A percentile compares a stretch with the other conserved stretches of the same genome.
Conservation (phyloP, 2,329 filamentous ascomycete genomes). For the Zelopaecilomyces penicillatus region DNA sequence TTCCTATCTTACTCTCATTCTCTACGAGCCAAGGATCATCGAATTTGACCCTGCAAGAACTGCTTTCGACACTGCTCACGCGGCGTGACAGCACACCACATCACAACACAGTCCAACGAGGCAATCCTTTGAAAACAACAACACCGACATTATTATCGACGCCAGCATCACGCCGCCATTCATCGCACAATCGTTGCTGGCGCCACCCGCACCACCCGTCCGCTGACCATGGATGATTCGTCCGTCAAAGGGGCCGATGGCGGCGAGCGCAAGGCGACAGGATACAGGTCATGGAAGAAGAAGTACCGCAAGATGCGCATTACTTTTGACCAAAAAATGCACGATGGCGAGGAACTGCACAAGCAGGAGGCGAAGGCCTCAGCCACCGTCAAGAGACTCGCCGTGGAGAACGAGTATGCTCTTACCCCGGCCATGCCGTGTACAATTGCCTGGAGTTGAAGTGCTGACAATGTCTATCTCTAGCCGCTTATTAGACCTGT, state of each 20-base stretch:
- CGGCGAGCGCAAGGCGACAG: slow-evolving; percentile 34
- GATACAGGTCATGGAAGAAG: slow-evolving; percentile 72
- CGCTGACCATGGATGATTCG: slow-evolving; percentile 22
- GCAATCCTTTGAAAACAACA: neutral
- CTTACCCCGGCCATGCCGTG: slow-evolving; percentile 1
- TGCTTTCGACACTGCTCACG: no score
- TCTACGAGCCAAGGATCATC: no score
- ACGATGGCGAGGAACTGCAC: slow-evolving; percentile 74
- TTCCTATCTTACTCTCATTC: no score
- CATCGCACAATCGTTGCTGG: slow-evolving; percentile 3
- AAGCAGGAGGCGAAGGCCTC: slow-evolving; percentile 73
- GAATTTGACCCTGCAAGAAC: no score
- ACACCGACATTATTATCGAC: slow-evolving; percentile 1
- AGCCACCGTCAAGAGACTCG: slow-evolving; percentile 71
- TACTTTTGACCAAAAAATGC: slow-evolving; percentile 68
- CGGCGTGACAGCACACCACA: no score
- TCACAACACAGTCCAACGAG: no score
- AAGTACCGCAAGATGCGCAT: slow-evolving; percentile 92
- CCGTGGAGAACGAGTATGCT: slow-evolving; percentile 84
- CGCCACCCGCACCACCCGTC: slow-evolving; percentile 3
- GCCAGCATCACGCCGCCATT: neutral
- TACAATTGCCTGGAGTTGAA: neutral
- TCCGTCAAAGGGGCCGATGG: slow-evolving; percentile 36
- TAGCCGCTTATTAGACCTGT: slow-evolving; percentile 80
- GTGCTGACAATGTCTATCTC: slow-evolving; percentile 10